These are phyloP conservation scores for Peterozyma xylosa DNA, from an alignment of 805 yeast genomes.

Conservation along the genomic window DNA sequence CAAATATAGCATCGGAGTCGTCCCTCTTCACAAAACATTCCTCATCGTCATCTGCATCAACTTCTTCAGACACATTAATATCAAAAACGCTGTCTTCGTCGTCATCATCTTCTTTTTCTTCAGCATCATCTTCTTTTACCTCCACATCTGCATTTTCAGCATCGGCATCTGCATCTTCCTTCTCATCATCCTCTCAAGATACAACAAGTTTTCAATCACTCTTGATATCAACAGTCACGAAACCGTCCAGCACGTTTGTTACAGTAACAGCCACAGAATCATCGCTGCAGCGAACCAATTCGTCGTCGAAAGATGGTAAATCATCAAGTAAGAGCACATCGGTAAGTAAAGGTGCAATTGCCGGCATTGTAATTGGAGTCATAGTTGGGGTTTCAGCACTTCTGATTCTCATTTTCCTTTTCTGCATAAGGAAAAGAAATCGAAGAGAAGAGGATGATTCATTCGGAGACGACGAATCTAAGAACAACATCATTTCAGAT, in stretches of 20 bases:
- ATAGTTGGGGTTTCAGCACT: conserved; percentile 20
- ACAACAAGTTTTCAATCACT: conserved; percentile 18
- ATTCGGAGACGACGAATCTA: conserved; percentile 19
- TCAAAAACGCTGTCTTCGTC: conserved; percentile 10
- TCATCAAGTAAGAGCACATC: conserved; percentile 10
- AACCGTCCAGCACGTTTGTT: conserved; percentile 9
- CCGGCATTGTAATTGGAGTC: conserved; percentile 20
- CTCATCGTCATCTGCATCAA: conserved; percentile 10
- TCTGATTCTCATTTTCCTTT: conserved; percentile 12
- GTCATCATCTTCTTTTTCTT: conserved; percentile 21
- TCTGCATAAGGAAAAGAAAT: conserved; percentile 1
- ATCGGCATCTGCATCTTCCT: conserved; percentile 3
- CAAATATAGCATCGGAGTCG: conserved; percentile 9
- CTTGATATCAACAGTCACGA: conserved; percentile 15
- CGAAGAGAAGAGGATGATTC: background rate
- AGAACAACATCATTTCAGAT: conserved; percentile 34
- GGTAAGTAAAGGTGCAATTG: conserved; percentile 6
- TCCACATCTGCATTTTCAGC: conserved; percentile 10
- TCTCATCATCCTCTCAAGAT: conserved; percentile 5
- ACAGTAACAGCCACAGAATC: conserved; percentile 11
- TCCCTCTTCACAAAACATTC: conserved; percentile 12
- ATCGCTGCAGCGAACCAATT: conserved; percentile 7
- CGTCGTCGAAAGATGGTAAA: conserved; percentile 2
- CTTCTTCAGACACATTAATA: conserved; percentile 8
- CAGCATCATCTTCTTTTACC: conserved; percentile 9